Evolutionary conservation across 139 green algal genomes (phyloP).

Genomic region (Chlorella sorokiniana): DNA sequence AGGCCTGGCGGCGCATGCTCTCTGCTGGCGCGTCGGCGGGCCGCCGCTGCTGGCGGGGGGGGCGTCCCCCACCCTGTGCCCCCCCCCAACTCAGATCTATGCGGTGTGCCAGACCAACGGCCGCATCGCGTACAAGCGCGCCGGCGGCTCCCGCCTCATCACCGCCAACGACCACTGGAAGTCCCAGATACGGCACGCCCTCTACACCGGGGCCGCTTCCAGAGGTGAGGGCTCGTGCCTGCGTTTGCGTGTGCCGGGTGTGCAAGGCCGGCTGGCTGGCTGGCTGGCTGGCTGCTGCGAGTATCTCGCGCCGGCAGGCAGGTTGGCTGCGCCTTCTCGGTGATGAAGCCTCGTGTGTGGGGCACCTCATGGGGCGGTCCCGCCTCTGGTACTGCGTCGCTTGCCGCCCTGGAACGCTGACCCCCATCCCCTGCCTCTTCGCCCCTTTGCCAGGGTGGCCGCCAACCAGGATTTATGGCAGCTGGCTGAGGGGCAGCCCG

Average conservation of each 20-base stretch:
- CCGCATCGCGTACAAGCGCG: conserved; percentile 65
- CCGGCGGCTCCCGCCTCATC: conserved; percentile 65
- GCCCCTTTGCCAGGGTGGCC: not conserved
- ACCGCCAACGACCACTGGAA: conserved; percentile 74
- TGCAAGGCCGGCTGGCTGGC: not conserved
- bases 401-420: no score
- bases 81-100: conserved; percentile 49
- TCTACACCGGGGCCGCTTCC: conserved; percentile 66
- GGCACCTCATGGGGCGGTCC: no score
- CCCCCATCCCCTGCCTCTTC: not conserved
- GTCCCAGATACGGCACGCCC: conserved; percentile 65
- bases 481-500: not conserved
- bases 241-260: not conserved
- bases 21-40: not conserved
- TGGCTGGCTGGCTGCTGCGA: not conserved
- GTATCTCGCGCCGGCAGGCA: no score
- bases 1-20: not conserved
- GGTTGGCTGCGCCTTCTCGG: no score
- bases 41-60: not conserved
- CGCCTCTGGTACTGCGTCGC: no score
- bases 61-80: not conserved
- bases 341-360: no score
- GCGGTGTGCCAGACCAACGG: conserved; percentile 51
- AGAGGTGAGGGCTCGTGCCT: conserved; percentile 31
- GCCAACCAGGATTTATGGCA: conserved; percentile 38